Conservation (phyloP, 164 flowering plant species). For the Buxus sempervirens region DNA sequence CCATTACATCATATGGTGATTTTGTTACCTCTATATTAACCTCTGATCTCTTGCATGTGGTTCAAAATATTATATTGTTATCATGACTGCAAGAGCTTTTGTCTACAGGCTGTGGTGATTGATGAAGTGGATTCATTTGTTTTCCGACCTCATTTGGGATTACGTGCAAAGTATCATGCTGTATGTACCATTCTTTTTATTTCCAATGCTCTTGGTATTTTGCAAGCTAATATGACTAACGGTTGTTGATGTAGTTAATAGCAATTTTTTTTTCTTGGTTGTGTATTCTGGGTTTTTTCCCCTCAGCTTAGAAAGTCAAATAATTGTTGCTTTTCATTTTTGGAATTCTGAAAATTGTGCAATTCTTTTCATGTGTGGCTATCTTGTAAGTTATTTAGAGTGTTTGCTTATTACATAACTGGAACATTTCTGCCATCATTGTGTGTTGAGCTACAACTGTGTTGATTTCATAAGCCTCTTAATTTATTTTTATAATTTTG, state of each 20-base stretch:
- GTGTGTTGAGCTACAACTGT: too few species aligned
- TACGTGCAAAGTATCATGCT: slow-evolving; percentile 84
- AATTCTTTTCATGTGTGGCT: too few species aligned
- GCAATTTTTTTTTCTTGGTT: too few species aligned
- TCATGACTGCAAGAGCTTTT: neutral
- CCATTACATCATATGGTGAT: neutral
- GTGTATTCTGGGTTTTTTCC: too few species aligned
- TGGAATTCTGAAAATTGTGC: too few species aligned
- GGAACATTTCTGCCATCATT: too few species aligned
- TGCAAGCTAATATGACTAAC: neutral
- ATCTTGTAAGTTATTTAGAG: too few species aligned
- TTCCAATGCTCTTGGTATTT: slow-evolving; percentile 2
- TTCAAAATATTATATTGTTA: neutral
- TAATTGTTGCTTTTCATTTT: neutral
- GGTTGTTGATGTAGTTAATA: neutral
- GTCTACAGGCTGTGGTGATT: slow-evolving; percentile 83
- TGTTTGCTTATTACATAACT: too few species aligned
- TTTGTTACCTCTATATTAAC: neutral
- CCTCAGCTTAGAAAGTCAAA: too few species aligned
- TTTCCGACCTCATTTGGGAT: slow-evolving; percentile 82
- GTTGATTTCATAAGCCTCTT: too few species aligned
- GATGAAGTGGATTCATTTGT: slow-evolving; percentile 93
- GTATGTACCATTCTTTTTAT: slow-evolving; percentile 44
- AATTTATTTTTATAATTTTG: too few species aligned
- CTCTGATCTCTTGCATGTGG: neutral